Evolutionary conservation across 192 early-diverging fungal species (phyloP), one percentile per base, ranked within the genome.

Genomic region (Rhizophagus clarus): DNA sequence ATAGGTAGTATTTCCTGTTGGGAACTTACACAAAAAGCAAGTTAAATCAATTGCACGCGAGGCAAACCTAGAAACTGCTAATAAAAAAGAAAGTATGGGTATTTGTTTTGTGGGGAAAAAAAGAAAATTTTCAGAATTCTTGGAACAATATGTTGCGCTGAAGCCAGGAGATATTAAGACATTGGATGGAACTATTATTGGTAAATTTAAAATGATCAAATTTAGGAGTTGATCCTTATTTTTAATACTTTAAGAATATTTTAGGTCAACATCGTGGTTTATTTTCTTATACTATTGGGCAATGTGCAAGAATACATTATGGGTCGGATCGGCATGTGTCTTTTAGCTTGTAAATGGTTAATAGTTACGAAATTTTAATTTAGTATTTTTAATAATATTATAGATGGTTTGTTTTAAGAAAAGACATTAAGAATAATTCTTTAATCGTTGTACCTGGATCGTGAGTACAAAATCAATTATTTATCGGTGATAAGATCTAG

Each of bases 31-130:
- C 9, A 99, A 99, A 82, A 29, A 86, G 2, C 84, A 91, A 42
- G 94, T 98, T 29, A 95, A 96, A 66, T 42, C 78, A 15, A 81
- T 96, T 29, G 97, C 96, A 1, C 24, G 74, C 1, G 79, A 85
- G 17, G 60, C 83, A 5, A 87, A 88, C 1, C 84, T 99, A 17
- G 67, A 80, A 4, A 91, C 92, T 0, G 86, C 91, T 0, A 85
- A 85, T 45, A 94, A 95, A 83, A 86, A 84, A 67, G 97, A 99
- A 82, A 96, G 94, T 81, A 97, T 97, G 95, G 97, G 97, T 0
- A 95, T 99, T 24, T 99, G 97, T 74, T 97, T 99, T 89, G 91
- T 99, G 4, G 96, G 96, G 8, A 92, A 96, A 79, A 88, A 92
- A 2, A 86, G 86, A 1, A 82, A 83, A 32, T 99, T 96, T 84